Percentiles rank a stretch among this genome's conserved stretches.
Evolutionary conservation across 257 asterid genomes (phyloP).

Genomic region (Nyctanthes arbortristis): DNA sequence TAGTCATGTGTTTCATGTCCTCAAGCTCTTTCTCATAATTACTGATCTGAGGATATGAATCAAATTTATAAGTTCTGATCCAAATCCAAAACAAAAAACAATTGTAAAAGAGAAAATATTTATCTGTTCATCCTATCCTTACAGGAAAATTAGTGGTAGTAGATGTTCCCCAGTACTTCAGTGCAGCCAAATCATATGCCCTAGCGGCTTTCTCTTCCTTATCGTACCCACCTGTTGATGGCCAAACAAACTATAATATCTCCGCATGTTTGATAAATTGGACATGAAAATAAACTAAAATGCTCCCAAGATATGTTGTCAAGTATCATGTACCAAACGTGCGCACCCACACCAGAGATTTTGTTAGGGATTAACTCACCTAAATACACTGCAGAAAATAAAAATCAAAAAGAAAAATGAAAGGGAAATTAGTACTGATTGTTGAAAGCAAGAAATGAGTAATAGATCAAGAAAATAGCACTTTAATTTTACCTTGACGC

Average conservation of each 20-base stretch:
- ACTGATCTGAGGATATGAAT: constrained; percentile 53
- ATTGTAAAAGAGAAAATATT: too few species aligned
- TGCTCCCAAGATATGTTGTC: too few species aligned
- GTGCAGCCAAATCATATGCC: constrained; percentile 91
- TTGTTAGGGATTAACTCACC: constrained; percentile 65
- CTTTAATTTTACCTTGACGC: constrained; percentile 75
- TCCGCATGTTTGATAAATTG: neutral
- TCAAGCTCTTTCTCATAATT: constrained; percentile 90
- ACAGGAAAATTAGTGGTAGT: constrained; percentile 94
- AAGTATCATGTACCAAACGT: too few species aligned
- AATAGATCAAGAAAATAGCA: neutral
- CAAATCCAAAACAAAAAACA: neutral
- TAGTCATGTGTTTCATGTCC: constrained; percentile 93
- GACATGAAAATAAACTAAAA: too few species aligned
- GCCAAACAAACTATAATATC: neutral
- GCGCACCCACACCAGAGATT: too few species aligned
- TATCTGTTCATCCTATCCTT: constrained; percentile 2
- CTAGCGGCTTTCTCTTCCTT: constrained; percentile 97
- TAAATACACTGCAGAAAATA: constrained; percentile 74
- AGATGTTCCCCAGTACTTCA: constrained; percentile 95
- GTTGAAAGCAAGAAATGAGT: neutral
- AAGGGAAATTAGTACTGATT: neutral
- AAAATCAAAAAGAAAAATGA: neutral
- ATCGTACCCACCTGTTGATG: constrained; percentile 79
- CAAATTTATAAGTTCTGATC: neutral